Base-by-base conservation (phyloP, 768 basidiomycete genomes). In the Leccinum incarnatum region DNA sequence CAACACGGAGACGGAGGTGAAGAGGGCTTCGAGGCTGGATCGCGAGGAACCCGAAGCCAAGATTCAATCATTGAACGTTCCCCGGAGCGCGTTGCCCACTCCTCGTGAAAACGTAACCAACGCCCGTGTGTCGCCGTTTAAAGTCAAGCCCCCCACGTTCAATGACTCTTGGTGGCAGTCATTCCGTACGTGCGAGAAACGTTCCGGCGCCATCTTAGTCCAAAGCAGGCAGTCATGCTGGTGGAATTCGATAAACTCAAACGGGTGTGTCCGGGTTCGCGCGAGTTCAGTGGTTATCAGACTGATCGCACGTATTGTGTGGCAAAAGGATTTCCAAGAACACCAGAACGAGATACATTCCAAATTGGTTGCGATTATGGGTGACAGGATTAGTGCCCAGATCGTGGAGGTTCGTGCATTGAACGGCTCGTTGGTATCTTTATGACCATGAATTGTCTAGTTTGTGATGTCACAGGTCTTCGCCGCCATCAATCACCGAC, bases 301-400 rank as follows among this genome's bases (percentile, higher is more conserved):
- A 42, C 53, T 58, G 46, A 67, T 34, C n/a, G 45, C 21, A 36
- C 9, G 46, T 36, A 65, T 36, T 21, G 42, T 21, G 21, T 11
- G 46, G 34, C 15, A 48, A 57, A 68, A 95, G 89, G 97, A 98
- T 74, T 98, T 91, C 69, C 96, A 98, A 81, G 97, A 98, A 73
- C 97, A 99, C 74, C 97, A 99, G 74, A 92, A 96, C 69, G 97
- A 98, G 78, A 98, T 99, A 55, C 95, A 98, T 73, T 84, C 93
- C 53, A 99, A 99, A 77, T 80, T 99, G 56, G 89, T 99, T 59
- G 91, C 93, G 46, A 99, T 98, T 75, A 99, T 99, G 97, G 89
- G 94, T 40, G 96, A 98, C 75, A 83, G 96, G 57, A 77, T 98
- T 48, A 84, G 79, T 65, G 86, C 89, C 2, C 96, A 98, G 32